Percentiles rank a stretch among this genome's conserved stretches.
These are phyloP conservation scores for Protea cynaroides DNA, from an alignment of 164 flowering plant genomes.

Conservation along the genomic window DNA sequence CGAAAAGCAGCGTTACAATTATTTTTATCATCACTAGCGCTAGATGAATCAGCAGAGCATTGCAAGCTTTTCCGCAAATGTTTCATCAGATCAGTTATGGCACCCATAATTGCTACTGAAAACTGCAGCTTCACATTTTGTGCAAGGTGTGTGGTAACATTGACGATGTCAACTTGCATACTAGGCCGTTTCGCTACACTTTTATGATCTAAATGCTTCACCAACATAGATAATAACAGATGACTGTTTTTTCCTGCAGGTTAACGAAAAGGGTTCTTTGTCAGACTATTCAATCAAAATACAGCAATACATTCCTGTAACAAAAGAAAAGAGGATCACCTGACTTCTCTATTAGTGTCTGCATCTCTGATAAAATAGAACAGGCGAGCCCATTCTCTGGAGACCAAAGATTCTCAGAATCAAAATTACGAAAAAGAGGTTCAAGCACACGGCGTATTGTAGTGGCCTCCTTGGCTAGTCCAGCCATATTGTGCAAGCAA, in stretches of 20 bases:
- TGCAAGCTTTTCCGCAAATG: conserved; percentile 77
- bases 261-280: not conserved
- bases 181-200: conserved; percentile 50
- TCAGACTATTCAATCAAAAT: not conserved
- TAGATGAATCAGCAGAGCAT: conserved; percentile 41
- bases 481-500: conserved; percentile 72
- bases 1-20: conserved; percentile 47
- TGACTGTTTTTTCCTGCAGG: conserved; percentile 62
- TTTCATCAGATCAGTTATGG: conserved; percentile 63
- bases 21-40: conserved; percentile 25
- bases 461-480: conserved; percentile 69
- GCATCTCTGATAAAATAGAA: conserved; percentile 58
- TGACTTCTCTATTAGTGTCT: conserved; percentile 58
- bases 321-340: conserved; percentile 32
- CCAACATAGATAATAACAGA: conserved; percentile 55
- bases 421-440: conserved; percentile 69
- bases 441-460: conserved; percentile 82
- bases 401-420: conserved; percentile 68
- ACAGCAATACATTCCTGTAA: not conserved
- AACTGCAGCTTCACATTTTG: conserved; percentile 43
- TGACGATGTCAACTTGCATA: conserved; percentile 48
- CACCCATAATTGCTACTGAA: conserved; percentile 57
- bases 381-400: conserved; percentile 57
- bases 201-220: conserved; percentile 92
- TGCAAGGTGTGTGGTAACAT: conserved; percentile 46